Evolutionary conservation across 371 early-diverging fungal genomes (phyloP).

Genomic region (Mycotypha africana): DNA sequence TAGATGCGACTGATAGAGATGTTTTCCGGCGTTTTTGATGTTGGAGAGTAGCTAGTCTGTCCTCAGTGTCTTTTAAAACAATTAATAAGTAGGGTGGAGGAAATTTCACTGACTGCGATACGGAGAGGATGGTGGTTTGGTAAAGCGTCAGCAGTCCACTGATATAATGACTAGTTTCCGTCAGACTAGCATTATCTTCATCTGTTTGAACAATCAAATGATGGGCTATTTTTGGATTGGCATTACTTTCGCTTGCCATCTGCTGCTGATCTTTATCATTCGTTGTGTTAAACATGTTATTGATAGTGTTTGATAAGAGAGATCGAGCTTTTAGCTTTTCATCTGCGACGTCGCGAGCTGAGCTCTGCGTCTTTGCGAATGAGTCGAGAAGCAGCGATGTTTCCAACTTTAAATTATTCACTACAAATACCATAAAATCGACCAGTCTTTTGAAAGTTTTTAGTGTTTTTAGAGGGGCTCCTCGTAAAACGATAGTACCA

Average conservation of each 20-base stretch:
- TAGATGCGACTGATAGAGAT: slow-evolving; percentile 9
- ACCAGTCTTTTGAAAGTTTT: slow-evolving; percentile 73
- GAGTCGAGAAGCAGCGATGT: slow-evolving; percentile 64
- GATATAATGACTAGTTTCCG: slow-evolving; percentile 10
- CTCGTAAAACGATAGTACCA: slow-evolving; percentile 87
- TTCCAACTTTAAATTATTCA: slow-evolving; percentile 83
- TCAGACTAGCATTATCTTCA: slow-evolving; percentile 9
- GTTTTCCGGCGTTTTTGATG: slow-evolving; percentile 14
- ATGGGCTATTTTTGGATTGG: no score
- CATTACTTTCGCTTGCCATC: no score
- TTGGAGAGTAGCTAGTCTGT: slow-evolving; percentile 22
- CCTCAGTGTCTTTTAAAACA: slow-evolving; percentile 62
- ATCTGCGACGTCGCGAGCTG: no score
- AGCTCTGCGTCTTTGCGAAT: slow-evolving; percentile 37
- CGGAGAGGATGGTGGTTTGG: slow-evolving; percentile 70
- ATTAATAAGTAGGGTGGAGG: slow-evolving; percentile 80
- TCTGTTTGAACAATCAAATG: no score
- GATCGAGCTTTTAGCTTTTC: no score
- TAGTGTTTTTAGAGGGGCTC: slow-evolving; percentile 59
- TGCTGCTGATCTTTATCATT: background rate
- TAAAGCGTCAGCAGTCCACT: slow-evolving; percentile 41
- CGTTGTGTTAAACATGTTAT: background rate
- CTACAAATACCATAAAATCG: slow-evolving; percentile 78
- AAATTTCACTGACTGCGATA: slow-evolving; percentile 80
- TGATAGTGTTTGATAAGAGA: background rate